phyloP scores from a whole-genome alignment of 441 rosid genomes.

The Syzygium malaccense region DNA sequence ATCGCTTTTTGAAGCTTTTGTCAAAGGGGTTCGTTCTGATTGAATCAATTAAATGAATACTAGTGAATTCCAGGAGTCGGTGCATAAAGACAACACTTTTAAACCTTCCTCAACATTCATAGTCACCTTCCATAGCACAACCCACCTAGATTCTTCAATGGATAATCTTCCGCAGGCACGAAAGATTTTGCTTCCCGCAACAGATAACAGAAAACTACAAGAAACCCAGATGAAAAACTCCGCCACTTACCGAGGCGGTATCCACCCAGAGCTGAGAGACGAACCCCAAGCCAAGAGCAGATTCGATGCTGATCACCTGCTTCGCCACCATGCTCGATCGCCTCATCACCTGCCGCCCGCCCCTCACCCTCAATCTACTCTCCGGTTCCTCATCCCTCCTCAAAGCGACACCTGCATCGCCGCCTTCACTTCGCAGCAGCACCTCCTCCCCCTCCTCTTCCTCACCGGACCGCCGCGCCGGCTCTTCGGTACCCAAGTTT shows the following conservation, averaged over 20 bases:
- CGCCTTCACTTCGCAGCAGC: slow-evolving; percentile 13
- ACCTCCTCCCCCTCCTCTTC: slow-evolving; percentile 23
- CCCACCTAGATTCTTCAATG: background rate
- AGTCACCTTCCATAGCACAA: background rate
- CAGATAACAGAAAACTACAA: background rate
- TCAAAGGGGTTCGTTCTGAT: background rate
- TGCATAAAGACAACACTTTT: background rate
- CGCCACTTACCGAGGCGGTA: slow-evolving; percentile 41
- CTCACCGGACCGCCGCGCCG: background rate
- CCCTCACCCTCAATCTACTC: slow-evolving; percentile 10
- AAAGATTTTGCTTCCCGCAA: background rate
- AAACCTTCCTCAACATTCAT: background rate
- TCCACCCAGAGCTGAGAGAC: slow-evolving; percentile 90
- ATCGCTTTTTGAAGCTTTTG: background rate
- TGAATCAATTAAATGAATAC: background rate
- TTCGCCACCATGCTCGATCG: slow-evolving; percentile 74
- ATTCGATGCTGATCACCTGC: slow-evolving; percentile 67
- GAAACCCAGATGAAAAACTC: background rate
- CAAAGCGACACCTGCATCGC: background rate
- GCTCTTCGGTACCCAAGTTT: background rate
- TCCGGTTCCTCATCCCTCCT: background rate
- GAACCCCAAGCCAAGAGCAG: slow-evolving; percentile 74
- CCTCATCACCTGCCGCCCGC: slow-evolving; percentile 34
- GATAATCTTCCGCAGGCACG: background rate
- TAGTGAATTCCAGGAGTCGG: background rate